Evolutionary conservation across 306 rosid species (phyloP).

Genomic region (Parietaria judaica): DNA sequence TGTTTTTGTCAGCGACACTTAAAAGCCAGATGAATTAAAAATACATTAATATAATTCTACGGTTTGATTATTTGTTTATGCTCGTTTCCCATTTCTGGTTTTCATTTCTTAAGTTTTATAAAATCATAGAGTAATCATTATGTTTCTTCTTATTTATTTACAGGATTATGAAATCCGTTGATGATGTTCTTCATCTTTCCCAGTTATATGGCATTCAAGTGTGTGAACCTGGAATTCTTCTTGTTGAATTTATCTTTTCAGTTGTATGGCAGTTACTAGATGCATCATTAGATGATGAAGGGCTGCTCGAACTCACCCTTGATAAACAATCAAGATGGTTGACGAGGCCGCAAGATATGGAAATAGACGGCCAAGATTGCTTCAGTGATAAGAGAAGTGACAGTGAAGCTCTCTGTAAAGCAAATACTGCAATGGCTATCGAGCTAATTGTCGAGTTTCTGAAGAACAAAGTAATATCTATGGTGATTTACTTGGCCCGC

Average conservation of each 20-base stretch:
- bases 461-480: conserved; percentile 58
- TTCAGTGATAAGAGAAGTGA: conserved; percentile 40
- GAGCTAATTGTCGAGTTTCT: conserved; percentile 61
- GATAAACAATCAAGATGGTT: conserved; percentile 66
- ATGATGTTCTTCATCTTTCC: conserved; percentile 72
- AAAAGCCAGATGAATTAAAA: no score
- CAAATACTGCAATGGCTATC: conserved; percentile 60
- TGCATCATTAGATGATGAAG: conserved; percentile 86
- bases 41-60: no score
- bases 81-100: no score
- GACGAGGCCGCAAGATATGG: conserved; percentile 45
- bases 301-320: conserved; percentile 47
- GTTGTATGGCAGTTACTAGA: conserved; percentile 75
- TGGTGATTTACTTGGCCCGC: conserved; percentile 59
- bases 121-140: background rate
- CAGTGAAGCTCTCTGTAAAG: conserved; percentile 39
- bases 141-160: conserved; percentile 7
- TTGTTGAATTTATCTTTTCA: conserved; percentile 77
- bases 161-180: conserved; percentile 84
- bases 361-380: conserved; percentile 47
- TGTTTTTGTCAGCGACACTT: no score
- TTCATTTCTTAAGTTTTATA: no score
- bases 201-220: conserved; percentile 43
- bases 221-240: conserved; percentile 65
- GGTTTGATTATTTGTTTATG: no score